Conservation (phyloP, 2,329 filamentous ascomycete genomes). For the Sordariomycetes sp. region DNA sequence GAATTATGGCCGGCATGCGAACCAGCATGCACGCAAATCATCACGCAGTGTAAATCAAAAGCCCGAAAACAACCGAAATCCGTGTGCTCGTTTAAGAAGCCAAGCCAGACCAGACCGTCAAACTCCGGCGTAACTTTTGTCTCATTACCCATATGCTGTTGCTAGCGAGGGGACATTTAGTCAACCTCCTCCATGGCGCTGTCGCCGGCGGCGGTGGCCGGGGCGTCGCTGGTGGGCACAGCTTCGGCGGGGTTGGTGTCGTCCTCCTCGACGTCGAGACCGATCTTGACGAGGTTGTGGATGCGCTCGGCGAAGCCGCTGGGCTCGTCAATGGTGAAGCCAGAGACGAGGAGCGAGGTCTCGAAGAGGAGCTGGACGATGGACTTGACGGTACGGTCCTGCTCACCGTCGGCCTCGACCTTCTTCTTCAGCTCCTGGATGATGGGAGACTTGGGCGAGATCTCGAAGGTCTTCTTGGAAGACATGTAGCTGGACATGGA, state of each 20-base stretch:
- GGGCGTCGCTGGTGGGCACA: constrained; percentile 45
- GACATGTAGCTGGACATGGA: constrained; percentile 99
- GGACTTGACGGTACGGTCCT: constrained; percentile 97
- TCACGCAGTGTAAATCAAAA: constrained; percentile 14
- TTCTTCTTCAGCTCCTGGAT: constrained; percentile 99
- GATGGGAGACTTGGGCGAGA: constrained; percentile 96
- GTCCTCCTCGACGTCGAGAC: constrained; percentile 92
- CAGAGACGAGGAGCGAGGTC: constrained; percentile 95
- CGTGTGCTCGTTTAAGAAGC: constrained; percentile 12
- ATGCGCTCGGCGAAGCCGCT: constrained; percentile 97
- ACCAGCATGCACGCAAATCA: constrained; percentile 16
- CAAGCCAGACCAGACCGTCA: constrained; percentile 14
- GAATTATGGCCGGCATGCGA: constrained; percentile 22
- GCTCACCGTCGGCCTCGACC: constrained; percentile 95
- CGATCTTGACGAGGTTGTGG: constrained; percentile 98
- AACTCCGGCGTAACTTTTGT: constrained; percentile 35
- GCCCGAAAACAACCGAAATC: constrained; percentile 21
- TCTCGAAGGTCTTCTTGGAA: constrained; percentile 99
- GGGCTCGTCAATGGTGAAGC: constrained; percentile 99
- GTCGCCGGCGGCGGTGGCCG: constrained; percentile 58
- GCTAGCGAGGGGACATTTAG: constrained; percentile 41
- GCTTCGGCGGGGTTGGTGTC: constrained; percentile 56
- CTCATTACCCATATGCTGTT: constrained; percentile 16
- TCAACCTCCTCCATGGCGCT: constrained; percentile 99
- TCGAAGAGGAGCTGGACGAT: constrained; percentile 98